A percentile compares a stretch with the other conserved stretches of the same genome.
These are phyloP conservation scores for Aspergillus sp. DNA, from an alignment of 2,329 filamentous ascomycete genomes.

Conservation along the genomic window DNA sequence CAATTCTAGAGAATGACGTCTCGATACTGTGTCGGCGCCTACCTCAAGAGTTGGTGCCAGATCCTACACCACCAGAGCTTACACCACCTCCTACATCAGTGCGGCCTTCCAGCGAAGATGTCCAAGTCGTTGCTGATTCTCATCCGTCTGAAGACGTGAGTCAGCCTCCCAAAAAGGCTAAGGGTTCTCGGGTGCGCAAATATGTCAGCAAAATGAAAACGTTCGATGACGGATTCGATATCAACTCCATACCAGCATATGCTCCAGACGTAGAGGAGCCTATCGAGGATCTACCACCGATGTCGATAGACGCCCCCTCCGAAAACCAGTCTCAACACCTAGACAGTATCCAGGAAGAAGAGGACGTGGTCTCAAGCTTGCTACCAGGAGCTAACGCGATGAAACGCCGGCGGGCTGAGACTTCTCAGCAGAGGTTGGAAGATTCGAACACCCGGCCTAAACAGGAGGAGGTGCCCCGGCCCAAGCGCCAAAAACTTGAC, in stretches of 20 bases:
- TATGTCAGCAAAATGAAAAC: conserved; percentile 63
- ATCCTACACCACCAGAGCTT: background rate
- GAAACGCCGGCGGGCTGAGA: conserved; percentile 72
- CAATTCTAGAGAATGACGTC: conserved; percentile 79
- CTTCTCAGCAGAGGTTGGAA: conserved; percentile 50
- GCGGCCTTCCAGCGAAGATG: conserved; percentile 4
- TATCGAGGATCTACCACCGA: conserved; percentile 15
- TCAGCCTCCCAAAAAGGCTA: conserved; percentile 17
- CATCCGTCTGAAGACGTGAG: conserved; percentile 19
- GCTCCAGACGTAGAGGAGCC: conserved; percentile 26
- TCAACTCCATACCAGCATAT: conserved; percentile 40
- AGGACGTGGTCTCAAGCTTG: conserved; percentile 68
- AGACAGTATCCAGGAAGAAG: conserved; percentile 30
- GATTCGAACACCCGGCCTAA: conserved; percentile 21
- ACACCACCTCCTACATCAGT: conserved; percentile 2
- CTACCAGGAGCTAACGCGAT: conserved; percentile 74
- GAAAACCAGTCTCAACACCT: conserved; percentile 30
- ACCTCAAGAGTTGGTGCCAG: conserved; percentile 20
- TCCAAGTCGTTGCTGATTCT: conserved; percentile 12
- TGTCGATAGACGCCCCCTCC: conserved; percentile 20
- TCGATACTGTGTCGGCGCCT: conserved; percentile 69
- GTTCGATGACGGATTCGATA: conserved; percentile 64
- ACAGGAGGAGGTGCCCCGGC: conserved; percentile 38
- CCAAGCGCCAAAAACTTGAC: conserved; percentile 62
- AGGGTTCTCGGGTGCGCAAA: conserved; percentile 26